phyloP scores from a whole-genome alignment of 2,329 filamentous ascomycete genomes.

The Endoconidiophora polonica region DNA sequence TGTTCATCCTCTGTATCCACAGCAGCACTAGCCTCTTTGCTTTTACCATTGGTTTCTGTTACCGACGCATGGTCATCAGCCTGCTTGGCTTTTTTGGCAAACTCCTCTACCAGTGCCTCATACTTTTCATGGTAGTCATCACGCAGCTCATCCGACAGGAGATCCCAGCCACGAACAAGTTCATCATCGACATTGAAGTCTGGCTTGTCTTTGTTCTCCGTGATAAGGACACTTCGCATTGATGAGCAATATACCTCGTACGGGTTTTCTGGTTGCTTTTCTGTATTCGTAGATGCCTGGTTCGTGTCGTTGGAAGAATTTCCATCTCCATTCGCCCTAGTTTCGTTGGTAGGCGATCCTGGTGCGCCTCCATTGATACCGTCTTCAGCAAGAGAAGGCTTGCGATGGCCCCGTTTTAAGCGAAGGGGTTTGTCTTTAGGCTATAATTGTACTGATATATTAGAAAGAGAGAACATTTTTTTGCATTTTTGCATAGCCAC shows the following conservation, averaged over 20 bases:
- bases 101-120: slow-evolving; percentile 25
- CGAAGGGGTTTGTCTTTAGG: slow-evolving; percentile 64
- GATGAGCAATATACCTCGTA: slow-evolving; percentile 41
- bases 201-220: slow-evolving; percentile 24
- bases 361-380: slow-evolving; percentile 21
- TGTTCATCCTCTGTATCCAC: slow-evolving; percentile 3
- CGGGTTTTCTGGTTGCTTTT: slow-evolving; percentile 25
- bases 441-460: slow-evolving; percentile 24
- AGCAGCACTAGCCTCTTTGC: slow-evolving; percentile 1
- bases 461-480: too few relatives aligned
- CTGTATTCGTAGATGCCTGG: slow-evolving; percentile 17
- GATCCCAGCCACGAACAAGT: slow-evolving; percentile 37
- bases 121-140: slow-evolving; percentile 31
- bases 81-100: slow-evolving; percentile 15
- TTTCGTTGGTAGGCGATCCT: slow-evolving; percentile 22
- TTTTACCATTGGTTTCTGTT: slow-evolving; percentile 6
- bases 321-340: slow-evolving; percentile 29
- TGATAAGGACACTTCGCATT: slow-evolving; percentile 28
- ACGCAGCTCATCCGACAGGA: slow-evolving; percentile 31
- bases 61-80: neutral
- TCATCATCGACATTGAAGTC: slow-evolving; percentile 33
- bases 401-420: slow-evolving; percentile 55
- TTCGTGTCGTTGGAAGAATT: slow-evolving; percentile 19
- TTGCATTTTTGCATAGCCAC: too few relatives aligned
- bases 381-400: slow-evolving; percentile 35